Base-by-base conservation (phyloP, 129 eudicot species). In the Cynara cardunculus region DNA sequence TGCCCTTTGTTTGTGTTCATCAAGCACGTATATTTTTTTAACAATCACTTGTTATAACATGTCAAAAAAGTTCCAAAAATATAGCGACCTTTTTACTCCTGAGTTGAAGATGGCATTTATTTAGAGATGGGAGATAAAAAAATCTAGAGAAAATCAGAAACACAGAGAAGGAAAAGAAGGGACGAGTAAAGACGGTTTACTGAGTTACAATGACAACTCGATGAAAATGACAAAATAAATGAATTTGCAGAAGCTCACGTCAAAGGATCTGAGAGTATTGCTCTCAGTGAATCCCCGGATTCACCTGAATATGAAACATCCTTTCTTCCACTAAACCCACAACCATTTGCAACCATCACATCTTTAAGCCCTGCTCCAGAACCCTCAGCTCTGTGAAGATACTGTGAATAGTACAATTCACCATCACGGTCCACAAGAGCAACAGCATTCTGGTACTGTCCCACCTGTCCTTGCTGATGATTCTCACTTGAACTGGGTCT, bases 281-380 rank as follows among this genome's bases (percentile, higher is more conserved):
- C 83, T 84, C 94, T 88, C 78, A 91, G 77, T 11, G 97, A 91
- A 77, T 91, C 97, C 70, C 91, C 91, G 0, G 94, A 83, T 78
- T 93, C 98, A 84, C 84, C 79, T 8, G 87, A 74, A 67, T 69
- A 78, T 1, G 83, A 85, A 78, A 69, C 82, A 69, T 91, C 98
- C 86, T 88, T 94, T 77, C 91, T 87, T 88, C 93, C 91, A 79
- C 94, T 88, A 82, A 85, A 86, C 46, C 95, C 93, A n/a, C 91
- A 80, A 22, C 91, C 92, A 82, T 89, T 88, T 70, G 89, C 98
- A 64, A 71, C 84, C 72, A 21, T 30, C 25, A 71, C 76, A 79
- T 89, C 93, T 86, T 91, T 91, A 35, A 82, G 87, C 68, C 89
- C 90, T 22, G 84, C 59, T 61, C 87, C 85, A 28, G 90, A 86